Evolutionary conservation across 768 basidiomycete genomes (phyloP).

Genomic region (Favolaschia claudopus): DNA sequence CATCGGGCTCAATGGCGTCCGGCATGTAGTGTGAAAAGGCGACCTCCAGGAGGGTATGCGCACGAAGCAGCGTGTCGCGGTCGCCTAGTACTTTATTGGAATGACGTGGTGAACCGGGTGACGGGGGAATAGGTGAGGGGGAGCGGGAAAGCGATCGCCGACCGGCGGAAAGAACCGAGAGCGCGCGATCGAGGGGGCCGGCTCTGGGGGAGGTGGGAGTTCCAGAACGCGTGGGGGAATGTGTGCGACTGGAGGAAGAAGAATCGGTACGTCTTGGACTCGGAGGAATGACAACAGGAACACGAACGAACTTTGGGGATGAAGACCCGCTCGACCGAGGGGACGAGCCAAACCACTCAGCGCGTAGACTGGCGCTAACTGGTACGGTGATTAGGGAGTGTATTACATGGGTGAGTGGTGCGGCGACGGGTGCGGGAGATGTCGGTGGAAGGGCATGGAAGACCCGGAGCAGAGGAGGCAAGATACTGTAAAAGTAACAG

Average conservation of each 20-base stretch:
- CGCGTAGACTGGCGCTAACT: slow-evolving; percentile 59
- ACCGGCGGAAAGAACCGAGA: slow-evolving; percentile 60
- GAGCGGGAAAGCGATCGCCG: slow-evolving; percentile 62
- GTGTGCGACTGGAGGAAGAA: slow-evolving; percentile 45
- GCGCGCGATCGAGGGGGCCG: slow-evolving; percentile 64
- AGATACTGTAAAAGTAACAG: slow-evolving; percentile 52
- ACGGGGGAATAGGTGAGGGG: slow-evolving; percentile 45
- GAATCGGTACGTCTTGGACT: slow-evolving; percentile 40
- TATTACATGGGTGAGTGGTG: slow-evolving; percentile 83
- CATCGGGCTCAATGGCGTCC: slow-evolving; percentile 68
- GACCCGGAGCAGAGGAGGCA: slow-evolving; percentile 73
- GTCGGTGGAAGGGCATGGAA: slow-evolving; percentile 72
- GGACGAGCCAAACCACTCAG: slow-evolving; percentile 66
- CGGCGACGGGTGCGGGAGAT: slow-evolving; percentile 67
- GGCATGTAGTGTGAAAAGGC: slow-evolving; percentile 70
- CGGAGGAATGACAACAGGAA: slow-evolving; percentile 45
- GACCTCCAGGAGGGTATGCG: slow-evolving; percentile 74
- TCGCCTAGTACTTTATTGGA: not conserved
- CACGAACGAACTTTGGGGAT: slow-evolving; percentile 42
- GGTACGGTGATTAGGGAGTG: slow-evolving; percentile 86
- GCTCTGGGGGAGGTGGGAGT: slow-evolving; percentile 42
- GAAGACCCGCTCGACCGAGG: slow-evolving; percentile 36
- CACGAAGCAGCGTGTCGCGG: slow-evolving; percentile 65
- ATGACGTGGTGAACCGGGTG: slow-evolving; percentile 9
- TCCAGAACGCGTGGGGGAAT: slow-evolving; percentile 44